Evolutionary conservation across 192 early-diverging fungal genomes (phyloP).

Genomic region (Paraglomus brasilianum): DNA sequence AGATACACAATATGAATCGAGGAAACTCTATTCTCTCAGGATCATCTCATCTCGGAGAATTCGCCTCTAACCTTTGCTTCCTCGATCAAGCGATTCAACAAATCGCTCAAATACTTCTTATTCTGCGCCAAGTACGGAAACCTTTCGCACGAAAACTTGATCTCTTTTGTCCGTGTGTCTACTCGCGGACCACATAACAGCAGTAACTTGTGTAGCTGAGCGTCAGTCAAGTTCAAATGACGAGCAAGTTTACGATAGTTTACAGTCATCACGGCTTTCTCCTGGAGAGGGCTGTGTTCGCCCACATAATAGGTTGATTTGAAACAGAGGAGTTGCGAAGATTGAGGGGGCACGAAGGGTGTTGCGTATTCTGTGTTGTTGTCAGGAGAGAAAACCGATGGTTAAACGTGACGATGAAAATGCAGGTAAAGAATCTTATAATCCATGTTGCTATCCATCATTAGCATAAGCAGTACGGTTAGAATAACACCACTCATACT

Average conservation of each 20-base stretch:
- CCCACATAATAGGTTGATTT: slow-evolving; percentile 51
- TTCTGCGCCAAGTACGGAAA: slow-evolving; percentile 55
- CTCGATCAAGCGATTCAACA: slow-evolving; percentile 48
- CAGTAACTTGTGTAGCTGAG: slow-evolving; percentile 59
- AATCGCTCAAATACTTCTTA: slow-evolving; percentile 56
- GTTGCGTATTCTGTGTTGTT: slow-evolving; percentile 45
- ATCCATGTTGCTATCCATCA: background rate
- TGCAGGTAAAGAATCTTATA: too few relatives aligned
- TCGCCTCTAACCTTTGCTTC: slow-evolving; percentile 50
- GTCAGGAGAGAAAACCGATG: background rate
- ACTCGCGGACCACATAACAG: slow-evolving; percentile 60
- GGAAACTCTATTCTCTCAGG: too few relatives aligned
- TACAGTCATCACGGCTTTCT: slow-evolving; percentile 54
- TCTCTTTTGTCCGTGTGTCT: slow-evolving; percentile 44
- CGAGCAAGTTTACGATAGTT: slow-evolving; percentile 41
- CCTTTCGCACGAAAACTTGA: slow-evolving; percentile 57
- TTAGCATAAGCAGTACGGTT: background rate
- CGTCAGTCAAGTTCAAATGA: slow-evolving; percentile 36
- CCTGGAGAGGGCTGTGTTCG: slow-evolving; percentile 51
- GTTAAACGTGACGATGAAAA: background rate
- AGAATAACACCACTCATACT: background rate
- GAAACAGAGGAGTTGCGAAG: slow-evolving; percentile 49
- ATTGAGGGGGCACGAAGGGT: slow-evolving; percentile 50
- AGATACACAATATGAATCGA: too few relatives aligned
- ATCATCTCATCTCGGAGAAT: background rate